Base-by-base conservation (phyloP, 345 rosid genomes). In the Boechera divaricarpa region DNA sequence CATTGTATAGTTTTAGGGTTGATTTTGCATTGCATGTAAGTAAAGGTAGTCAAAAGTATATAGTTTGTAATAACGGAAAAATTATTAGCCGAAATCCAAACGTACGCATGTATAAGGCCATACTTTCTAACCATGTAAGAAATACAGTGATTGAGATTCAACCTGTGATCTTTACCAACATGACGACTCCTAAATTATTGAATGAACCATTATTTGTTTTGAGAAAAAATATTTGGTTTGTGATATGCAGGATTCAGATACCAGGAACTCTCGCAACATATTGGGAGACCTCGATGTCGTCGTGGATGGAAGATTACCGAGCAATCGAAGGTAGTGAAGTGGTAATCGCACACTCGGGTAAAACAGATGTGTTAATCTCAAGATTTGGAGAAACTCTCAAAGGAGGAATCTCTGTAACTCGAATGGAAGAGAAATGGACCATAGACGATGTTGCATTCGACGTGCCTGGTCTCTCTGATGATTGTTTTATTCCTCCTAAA, bases 241-340 rank as follows among this genome's bases (percentile, higher is more conserved):
- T 75, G 31, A n/a, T 0, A 63, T 64, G 67, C 4, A 83, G 97
- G 85, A 95, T 95, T 67, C 99, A 95, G 13, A 75, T 88, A 2
- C 99, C 96, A 0, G 99, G 99, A 33, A 76, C 87, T 16, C 55
- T 79, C 32, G 92, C 99, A 5, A 86, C 88, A 7, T 95, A 95
- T 36, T 95, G 99, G 99, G 99, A 95, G 77, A 95, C 99, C 18
- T 83, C 96, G 10, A 95, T 92, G 85, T 80, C 88, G 2, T 87
- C 98, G 0, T 82, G 80, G 65, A 89, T 95, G 52, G 88, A 88
- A 5, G 98, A 95, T 69, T 95, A 95, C 62, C 47, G 85, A 6
- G 41, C 80, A 0, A 83, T 91, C n/a, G 99, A 95, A 10, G 90
- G 90, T 0, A 73, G 78, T 60, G 82, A 79, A 73, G 90, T 89